Base-by-base conservation (phyloP, 1,284 basidiomycete species). In the Athelia sp. region DNA sequence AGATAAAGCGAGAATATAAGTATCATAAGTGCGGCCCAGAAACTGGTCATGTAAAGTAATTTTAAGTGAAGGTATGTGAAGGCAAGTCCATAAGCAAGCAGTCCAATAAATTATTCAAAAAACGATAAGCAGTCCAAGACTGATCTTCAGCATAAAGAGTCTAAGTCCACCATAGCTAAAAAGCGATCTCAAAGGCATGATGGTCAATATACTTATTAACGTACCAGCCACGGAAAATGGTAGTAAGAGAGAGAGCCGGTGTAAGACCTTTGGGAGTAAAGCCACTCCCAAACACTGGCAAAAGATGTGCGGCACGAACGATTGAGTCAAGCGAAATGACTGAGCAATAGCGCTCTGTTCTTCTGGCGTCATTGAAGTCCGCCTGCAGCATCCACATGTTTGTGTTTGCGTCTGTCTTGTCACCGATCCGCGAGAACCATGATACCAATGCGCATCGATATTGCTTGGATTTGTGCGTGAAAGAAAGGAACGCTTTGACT, bases 361-460 rank as follows among this genome's bases (percentile, higher is more conserved):
- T n/a, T n/a, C n/a, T n/a, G 35, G 10, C 4, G 3, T 21, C 50
- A 43, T 31, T 21, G 3, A n/a, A 18, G 42, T 46, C 45, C 19
- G 50, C 46, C 11, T 24, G 18, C 2, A 52, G 48, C 31, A 48
- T 43, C 51, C 51, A 52, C 48, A 52, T 50, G 6, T 48, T 48
- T 14, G 51, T 52, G 15, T 29, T 34, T n/a, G 31, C 9, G 38
- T 56, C 48, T 1, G 50, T 52, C 8, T 10, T 6, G 1, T 35
- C 32, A 4, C 50, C 49, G 23, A 23, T 14, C 9, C 26, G 26
- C n/a, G 31, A 45, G 43, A 50, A 57, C 56, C 56, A 58, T 6
- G 57, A 46, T 1, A 58, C 52, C 11, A 49, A 19, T 4, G 47
- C 47, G 34, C 47, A 49, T 22, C 17, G 43, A 29, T 49, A 45